Evolutionary conservation across 805 yeast genomes (phyloP).

Genomic region (Candida insectorum): DNA sequence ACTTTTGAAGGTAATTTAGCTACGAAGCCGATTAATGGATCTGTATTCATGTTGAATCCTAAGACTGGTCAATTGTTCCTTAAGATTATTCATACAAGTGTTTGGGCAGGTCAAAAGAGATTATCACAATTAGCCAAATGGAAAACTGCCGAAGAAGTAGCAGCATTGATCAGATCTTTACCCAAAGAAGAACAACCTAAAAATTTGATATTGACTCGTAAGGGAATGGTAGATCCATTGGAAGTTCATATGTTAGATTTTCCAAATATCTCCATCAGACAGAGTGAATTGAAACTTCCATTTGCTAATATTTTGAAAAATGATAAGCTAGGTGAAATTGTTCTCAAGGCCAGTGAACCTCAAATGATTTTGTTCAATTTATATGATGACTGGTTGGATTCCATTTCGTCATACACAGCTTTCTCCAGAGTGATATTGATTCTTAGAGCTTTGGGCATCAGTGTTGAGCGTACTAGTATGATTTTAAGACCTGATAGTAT

Average conservation of each 20-base stretch:
- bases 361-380: slow-evolving; percentile 88
- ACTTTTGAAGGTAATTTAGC: slow-evolving; percentile 92
- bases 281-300: slow-evolving; percentile 86
- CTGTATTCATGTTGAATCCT: slow-evolving; percentile 85
- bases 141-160: slow-evolving; percentile 98
- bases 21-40: slow-evolving; percentile 91
- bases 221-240: slow-evolving; percentile 88
- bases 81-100: slow-evolving; percentile 88
- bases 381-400: slow-evolving; percentile 90
- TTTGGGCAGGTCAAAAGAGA: slow-evolving; percentile 96
- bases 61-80: slow-evolving; percentile 85
- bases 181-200: slow-evolving; percentile 95
- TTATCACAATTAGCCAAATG: slow-evolving; percentile 91
- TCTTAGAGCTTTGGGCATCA: slow-evolving; percentile 77
- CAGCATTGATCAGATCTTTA: slow-evolving; percentile 81
- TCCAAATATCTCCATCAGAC: slow-evolving; percentile 85
- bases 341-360: slow-evolving; percentile 84
- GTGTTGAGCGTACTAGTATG: slow-evolving; percentile 70
- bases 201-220: slow-evolving; percentile 84
- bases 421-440: slow-evolving; percentile 82
- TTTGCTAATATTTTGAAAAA: slow-evolving; percentile 82
- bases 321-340: slow-evolving; percentile 74
- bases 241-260: slow-evolving; percentile 97
- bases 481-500: slow-evolving; percentile 74
- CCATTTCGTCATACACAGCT: slow-evolving; percentile 86